Evolutionary conservation across 352 stramenopile genomes (phyloP).

Genomic region (Saprolegnia diclina): DNA sequence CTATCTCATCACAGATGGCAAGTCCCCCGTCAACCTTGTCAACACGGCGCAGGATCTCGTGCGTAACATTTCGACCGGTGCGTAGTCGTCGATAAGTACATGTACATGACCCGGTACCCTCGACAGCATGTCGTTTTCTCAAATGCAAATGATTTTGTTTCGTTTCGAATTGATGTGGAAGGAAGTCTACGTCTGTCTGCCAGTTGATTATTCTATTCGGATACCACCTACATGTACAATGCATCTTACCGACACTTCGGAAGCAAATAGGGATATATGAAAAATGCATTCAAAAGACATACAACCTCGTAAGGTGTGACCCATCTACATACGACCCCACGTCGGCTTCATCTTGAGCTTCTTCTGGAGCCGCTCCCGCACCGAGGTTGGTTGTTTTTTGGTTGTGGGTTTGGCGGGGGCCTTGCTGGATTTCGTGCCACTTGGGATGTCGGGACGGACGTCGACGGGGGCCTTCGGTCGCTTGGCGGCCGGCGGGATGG

Average conservation of each 20-base stretch:
- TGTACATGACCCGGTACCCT: too few relatives aligned
- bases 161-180: too few relatives aligned
- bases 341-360: slow-evolving; percentile 64
- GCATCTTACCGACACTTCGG: background rate
- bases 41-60: slow-evolving; percentile 69
- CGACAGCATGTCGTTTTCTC: too few relatives aligned
- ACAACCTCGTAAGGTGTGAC: too few relatives aligned
- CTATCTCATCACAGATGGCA: slow-evolving; percentile 80
- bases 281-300: background rate
- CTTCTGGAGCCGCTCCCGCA: slow-evolving; percentile 65
- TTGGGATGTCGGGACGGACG: slow-evolving; percentile 42
- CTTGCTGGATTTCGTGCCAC: slow-evolving; percentile 28
- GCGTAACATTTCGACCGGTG: slow-evolving; percentile 45
- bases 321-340: slow-evolving; percentile 23
- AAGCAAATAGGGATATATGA: background rate
- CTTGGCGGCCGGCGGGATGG: slow-evolving; percentile 30
- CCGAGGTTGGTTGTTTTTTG: slow-evolving; percentile 59
- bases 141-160: too few relatives aligned
- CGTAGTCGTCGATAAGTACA: too few relatives aligned
- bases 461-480: slow-evolving; percentile 31
- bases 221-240: too few relatives aligned
- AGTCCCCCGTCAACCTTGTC: slow-evolving; percentile 71
- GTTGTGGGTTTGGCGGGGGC: background rate
- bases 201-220: background rate
- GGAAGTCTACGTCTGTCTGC: too few relatives aligned